Evolutionary conservation across 2,329 filamentous ascomycete genomes (phyloP).

Genomic region (Cladosporium sp.): DNA sequence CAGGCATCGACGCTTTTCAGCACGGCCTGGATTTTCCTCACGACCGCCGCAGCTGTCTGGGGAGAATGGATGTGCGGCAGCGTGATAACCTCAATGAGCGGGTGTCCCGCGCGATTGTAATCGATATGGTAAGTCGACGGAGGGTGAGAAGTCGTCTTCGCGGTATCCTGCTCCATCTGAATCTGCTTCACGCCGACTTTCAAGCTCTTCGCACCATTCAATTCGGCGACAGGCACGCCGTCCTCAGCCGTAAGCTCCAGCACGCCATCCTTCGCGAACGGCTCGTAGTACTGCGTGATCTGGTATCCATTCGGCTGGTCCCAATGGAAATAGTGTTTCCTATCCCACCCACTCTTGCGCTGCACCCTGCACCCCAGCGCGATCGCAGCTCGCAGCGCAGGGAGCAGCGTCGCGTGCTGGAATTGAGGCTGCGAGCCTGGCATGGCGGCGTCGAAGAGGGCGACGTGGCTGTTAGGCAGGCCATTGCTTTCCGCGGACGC

Average conservation of each 20-base stretch:
- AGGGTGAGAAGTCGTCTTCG: constrained; percentile 81
- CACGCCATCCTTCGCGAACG: constrained; percentile 64
- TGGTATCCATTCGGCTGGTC: constrained; percentile 96
- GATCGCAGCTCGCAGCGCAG: constrained; percentile 84
- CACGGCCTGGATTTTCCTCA: constrained; percentile 81
- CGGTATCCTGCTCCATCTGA: constrained; percentile 97
- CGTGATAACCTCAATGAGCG: constrained; percentile 93
- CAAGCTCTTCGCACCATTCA: constrained; percentile 61
- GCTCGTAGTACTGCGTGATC: constrained; percentile 90
- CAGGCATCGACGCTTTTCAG: constrained; percentile 79
- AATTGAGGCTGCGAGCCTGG: constrained; percentile 86
- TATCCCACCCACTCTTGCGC: constrained; percentile 75
- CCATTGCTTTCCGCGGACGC: constrained; percentile 25
- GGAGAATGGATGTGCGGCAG: constrained; percentile 83
- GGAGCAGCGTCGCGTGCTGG: constrained; percentile 76
- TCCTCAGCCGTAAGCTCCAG: constrained; percentile 71
- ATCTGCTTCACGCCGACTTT: constrained; percentile 84
- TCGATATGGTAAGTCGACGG: constrained; percentile 75
- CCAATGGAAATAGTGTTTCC: constrained; percentile 99
- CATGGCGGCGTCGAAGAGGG: constrained; percentile 82
- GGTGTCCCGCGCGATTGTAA: constrained; percentile 88
- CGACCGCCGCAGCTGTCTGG: constrained; percentile 79
- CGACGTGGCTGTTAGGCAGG: constrained; percentile 76
- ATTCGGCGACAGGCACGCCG: constrained; percentile 71
- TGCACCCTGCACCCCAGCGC: constrained; percentile 79